Percentiles rank a stretch among this genome's conserved stretches.
phyloP scores from a whole-genome alignment of 352 stramenopile genomes.

The Plasmopara viticola region DNA sequence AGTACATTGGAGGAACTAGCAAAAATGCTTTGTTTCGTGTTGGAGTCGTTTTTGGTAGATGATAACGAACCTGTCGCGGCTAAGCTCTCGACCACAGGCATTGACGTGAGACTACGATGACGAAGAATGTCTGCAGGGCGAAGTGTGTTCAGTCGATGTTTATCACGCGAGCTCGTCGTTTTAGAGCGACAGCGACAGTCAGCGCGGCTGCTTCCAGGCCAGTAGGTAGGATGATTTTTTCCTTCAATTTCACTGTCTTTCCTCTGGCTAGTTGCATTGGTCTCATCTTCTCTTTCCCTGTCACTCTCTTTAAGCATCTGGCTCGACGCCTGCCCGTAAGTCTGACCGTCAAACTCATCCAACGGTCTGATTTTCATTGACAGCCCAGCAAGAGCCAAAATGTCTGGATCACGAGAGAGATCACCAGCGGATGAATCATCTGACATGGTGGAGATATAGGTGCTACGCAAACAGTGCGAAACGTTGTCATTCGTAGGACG shows the following conservation, averaged over 20 bases:
- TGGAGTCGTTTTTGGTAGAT: slow-evolving; percentile 8
- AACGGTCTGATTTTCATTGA: slow-evolving; percentile 28
- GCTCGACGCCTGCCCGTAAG: slow-evolving; percentile 11
- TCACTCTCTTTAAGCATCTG: slow-evolving; percentile 16
- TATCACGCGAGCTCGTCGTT: slow-evolving; percentile 12
- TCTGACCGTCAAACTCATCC: slow-evolving; percentile 20
- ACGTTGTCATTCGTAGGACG: slow-evolving; percentile 26
- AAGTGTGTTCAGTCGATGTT: slow-evolving; percentile 9
- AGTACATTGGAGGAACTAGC: slow-evolving; percentile 7
- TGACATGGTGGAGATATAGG: slow-evolving; percentile 41
- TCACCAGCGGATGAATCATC: slow-evolving; percentile 32
- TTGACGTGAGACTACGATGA: slow-evolving; percentile 24
- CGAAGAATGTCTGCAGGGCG: slow-evolving; percentile 25
- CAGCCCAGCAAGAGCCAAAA: slow-evolving; percentile 47
- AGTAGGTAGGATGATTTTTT: slow-evolving; percentile 11
- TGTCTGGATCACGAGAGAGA: slow-evolving; percentile 44
- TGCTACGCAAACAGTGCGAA: slow-evolving; percentile 28
- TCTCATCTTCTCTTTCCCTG: slow-evolving; percentile 7
- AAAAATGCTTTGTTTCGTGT: slow-evolving; percentile 13
- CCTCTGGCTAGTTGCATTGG: not conserved
- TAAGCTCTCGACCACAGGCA: slow-evolving; percentile 15
- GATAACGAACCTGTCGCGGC: slow-evolving; percentile 17
- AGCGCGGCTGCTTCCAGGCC: slow-evolving; percentile 7
- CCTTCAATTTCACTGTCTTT: slow-evolving; percentile 5
- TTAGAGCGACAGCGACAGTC: slow-evolving; percentile 19